Base-by-base conservation (phyloP, 179 eudicot genomes). In the Silene noctiflora region DNA sequence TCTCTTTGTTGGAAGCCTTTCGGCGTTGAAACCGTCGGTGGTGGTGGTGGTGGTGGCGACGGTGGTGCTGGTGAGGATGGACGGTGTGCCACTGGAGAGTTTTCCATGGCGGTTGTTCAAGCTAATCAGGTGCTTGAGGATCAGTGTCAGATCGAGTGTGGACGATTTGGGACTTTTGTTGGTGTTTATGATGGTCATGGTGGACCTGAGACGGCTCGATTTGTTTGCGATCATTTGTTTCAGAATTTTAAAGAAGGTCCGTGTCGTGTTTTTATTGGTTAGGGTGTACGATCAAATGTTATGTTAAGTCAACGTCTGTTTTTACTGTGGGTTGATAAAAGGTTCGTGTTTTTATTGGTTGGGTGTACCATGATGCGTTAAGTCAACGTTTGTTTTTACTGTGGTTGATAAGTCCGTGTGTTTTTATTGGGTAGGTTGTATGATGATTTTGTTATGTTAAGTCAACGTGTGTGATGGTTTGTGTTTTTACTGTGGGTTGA, bases 151-250 rank as follows among this genome's bases (percentile, higher is more conserved):
- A 83, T 92, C 60, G 96, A 92, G 82, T 80, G 88, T 29, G 92
- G 90, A 1, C 74, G 61, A 0, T 75, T 87, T 69, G 97, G 90
- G 51, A 88, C 96, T 0, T 92, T 92, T 59, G 87, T 92, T 16
- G 96, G 97, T 6, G 87, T 92, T 59, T 92, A 88, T 71, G 96
- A 92, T 67, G 97, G 97, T 1, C 97, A 92, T 72, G 96, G 92
- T 39, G 97, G 97, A 4, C 91, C 89, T 4, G 90, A 89, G 39
- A 87, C 96, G 6, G 88, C 97, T 17, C 83, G 88, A 51, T 92
- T 79, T 75, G 87, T 92, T 4, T 83, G 85, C 59, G 93, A 90
- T 81, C 85, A 88, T 58, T 80, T 92, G 73, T 90, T 88, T 77
- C 81, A 67, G 22, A 80, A 92, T 78, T 84, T 92, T 56, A 80